A percentile compares a stretch with the other conserved stretches of the same genome.
These are phyloP conservation scores for Arbutus unedo DNA, from an alignment of 148 eudicot genomes.

Conservation along the genomic window DNA sequence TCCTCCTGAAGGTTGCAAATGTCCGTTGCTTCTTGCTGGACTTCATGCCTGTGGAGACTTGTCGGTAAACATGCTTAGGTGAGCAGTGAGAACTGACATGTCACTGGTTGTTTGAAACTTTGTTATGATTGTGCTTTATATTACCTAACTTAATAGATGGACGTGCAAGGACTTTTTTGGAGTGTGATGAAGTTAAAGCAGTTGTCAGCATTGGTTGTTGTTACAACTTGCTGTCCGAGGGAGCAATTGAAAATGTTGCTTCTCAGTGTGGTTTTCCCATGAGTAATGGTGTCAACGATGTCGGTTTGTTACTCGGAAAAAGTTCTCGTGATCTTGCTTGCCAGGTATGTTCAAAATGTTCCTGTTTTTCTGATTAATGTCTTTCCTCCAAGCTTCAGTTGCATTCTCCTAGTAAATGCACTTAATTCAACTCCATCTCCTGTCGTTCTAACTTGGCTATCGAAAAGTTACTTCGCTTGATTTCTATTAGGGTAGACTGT, in stretches of 20 bases:
- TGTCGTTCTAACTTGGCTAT: not conserved
- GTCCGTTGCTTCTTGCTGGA: conserved; percentile 80
- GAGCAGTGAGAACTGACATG: conserved; percentile 10
- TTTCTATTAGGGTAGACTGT: not conserved
- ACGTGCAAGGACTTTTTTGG: conserved; percentile 54
- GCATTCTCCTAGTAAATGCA: not conserved
- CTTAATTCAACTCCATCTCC: not conserved
- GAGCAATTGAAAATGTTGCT: conserved; percentile 31
- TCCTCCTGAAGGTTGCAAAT: conserved; percentile 21
- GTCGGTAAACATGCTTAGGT: conserved; percentile 96
- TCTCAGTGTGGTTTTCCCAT: conserved; percentile 66
- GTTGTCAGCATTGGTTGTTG: conserved; percentile 89
- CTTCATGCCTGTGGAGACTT: conserved; percentile 99
- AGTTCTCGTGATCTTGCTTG: conserved; percentile 92
- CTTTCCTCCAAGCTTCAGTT: conserved; percentile 4
- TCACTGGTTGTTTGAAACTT: conserved; percentile 5
- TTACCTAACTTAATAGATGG: conserved; percentile 10
- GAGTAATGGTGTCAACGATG: conserved; percentile 57
- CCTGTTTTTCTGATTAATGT: conserved; percentile 1
- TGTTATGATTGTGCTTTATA: not conserved
- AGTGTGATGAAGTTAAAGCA: conserved; percentile 72
- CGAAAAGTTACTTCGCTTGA: not conserved
- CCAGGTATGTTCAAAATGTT: conserved; percentile 49
- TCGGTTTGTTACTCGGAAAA: conserved; percentile 59
- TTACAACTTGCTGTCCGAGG: conserved; percentile 91